Evolutionary conservation across 495 filamentous ascomycete species (phyloP), one percentile per base, ranked within the genome.

Genomic region (Chaetomidium leptoderma): DNA sequence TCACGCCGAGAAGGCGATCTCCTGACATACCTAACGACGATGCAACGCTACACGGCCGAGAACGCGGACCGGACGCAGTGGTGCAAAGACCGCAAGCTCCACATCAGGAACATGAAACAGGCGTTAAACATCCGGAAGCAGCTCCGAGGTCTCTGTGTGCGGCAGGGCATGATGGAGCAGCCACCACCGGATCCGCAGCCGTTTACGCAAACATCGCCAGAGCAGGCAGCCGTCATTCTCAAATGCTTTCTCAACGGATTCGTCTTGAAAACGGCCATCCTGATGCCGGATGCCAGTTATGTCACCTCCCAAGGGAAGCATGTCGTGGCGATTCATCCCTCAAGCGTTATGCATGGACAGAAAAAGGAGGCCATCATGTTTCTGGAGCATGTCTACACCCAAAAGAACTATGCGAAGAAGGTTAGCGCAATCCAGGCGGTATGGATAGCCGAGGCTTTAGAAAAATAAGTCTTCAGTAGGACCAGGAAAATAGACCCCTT

Each of bases 281-380:
- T 97, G 10, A 84, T 85, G 32, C 88, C 88, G 0, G 93, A 97
- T 65, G 85, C 87, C 8, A 89, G 86, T 66, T 98, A 96, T 59
- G 82, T 85, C 37, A 97, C 92, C 0, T 74, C 91, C 0, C 74
- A 89, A 3, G 91, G 91, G 3, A 90, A 91, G 58, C 89, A 97
- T 54, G 83, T 81, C 0, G 90, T 99, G 9, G 83, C 88, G 0
- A 89, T 99, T 26, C 95, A 99, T 67, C 95, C 95, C 0, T 85
- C 84, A 0, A 95, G 90, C 66, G 86, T 88, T 3, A 67, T 99
- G 6, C 89, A 89, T 65, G 90, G 92, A 9, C 83, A 86, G 72
- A 96, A 92, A 72, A 81, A 86, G 55, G 92, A 97, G 76, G 92
- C 90, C 0, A 93, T 99, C 63, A 85, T 97, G 84, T 99, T 92